Base-by-base conservation (phyloP, 208 protist genomes). In the Strigomonas culicis region DNA sequence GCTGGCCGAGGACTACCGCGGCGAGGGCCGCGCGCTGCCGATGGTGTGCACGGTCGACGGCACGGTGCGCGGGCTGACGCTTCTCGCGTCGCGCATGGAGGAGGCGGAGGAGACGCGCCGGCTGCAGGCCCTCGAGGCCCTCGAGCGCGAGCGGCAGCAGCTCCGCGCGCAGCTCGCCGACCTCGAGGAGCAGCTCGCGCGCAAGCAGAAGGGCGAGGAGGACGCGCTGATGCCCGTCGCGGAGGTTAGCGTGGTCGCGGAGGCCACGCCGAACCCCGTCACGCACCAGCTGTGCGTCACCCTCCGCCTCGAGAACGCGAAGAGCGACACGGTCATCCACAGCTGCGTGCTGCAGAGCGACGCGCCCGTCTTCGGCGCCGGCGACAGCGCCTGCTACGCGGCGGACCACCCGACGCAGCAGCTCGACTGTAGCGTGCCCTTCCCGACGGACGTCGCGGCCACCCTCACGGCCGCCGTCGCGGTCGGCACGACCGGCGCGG, bases 1-100 rank as follows among this genome's bases (percentile, higher is more conserved):
- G 21, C 69, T 96, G 27, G 71, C 71, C 31, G 82, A 90, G 61
- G 94, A 98, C 74, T 98, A 98, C 61, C 86, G 96, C 10, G 75
- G 94, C 41, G 92, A 95, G 60, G 93, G 93, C 17, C 47, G 72
- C 15, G 51, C 65, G 25, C 67, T 97, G 69, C 82, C 97, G 15
- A 50, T 98, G 1, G 68, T 91, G 28, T 94, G 84, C 74, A 90
- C 92, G 1, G 69, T 80, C 4, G 88, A 96, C 43, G 96, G 96
- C 31, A 82, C 79, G 4, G 82, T 98, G 50, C 87, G 91, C 15
- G 96, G 96, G 4, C 74, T 97, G 64, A 65, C 72, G 64, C 69
- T 91, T 73, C 70, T 82, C 19, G 66, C 79, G 63, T 70, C 72
- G 21, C 60, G 70, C 41, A 61, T 83, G 39, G 76, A 75, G 25